A percentile compares a stretch with the other conserved stretches of the same genome.
Evolutionary conservation across 108 stramenopile genomes (phyloP).

Genomic region (Epithemia pelagica): DNA sequence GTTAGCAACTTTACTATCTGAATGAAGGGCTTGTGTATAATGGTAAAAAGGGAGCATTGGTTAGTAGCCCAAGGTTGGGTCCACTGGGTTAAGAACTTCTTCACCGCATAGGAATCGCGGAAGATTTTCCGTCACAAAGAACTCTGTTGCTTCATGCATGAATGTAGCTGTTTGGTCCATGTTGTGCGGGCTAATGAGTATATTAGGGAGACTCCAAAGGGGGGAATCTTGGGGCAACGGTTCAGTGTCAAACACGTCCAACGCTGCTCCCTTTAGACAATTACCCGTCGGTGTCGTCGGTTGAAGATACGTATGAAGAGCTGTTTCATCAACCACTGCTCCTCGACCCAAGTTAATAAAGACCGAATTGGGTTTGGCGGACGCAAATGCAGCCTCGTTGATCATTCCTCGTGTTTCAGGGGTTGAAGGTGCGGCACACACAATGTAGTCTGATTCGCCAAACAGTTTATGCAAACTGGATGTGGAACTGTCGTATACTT

Average conservation of each 20-base stretch:
- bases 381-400: conserved; percentile 31
- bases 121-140: conserved; percentile 66
- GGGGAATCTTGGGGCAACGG: conserved; percentile 57
- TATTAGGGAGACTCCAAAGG: conserved; percentile 72
- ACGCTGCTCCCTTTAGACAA: conserved; percentile 71
- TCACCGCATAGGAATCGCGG: conserved; percentile 62
- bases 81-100: conserved; percentile 61
- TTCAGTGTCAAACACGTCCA: conserved; percentile 82
- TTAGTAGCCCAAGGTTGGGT: conserved; percentile 56
- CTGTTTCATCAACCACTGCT: conserved; percentile 74
- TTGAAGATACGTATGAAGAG: conserved; percentile 47
- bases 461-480: conserved; percentile 44
- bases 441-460: conserved; percentile 63
- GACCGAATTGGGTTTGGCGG: conserved; percentile 52
- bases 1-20: too few species aligned
- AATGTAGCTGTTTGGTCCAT: conserved; percentile 64
- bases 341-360: conserved; percentile 85
- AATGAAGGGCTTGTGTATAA: too few species aligned
- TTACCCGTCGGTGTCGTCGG: conserved; percentile 21
- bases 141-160: conserved; percentile 71
- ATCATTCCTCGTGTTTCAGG: conserved; percentile 59
- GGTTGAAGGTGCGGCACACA: conserved; percentile 69
- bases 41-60: too few species aligned
- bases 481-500: conserved; percentile 35
- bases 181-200: conserved; percentile 68